Evolutionary conservation across 2,329 filamentous ascomycete genomes (phyloP).

Genomic region (Periconia macrospinosa): DNA sequence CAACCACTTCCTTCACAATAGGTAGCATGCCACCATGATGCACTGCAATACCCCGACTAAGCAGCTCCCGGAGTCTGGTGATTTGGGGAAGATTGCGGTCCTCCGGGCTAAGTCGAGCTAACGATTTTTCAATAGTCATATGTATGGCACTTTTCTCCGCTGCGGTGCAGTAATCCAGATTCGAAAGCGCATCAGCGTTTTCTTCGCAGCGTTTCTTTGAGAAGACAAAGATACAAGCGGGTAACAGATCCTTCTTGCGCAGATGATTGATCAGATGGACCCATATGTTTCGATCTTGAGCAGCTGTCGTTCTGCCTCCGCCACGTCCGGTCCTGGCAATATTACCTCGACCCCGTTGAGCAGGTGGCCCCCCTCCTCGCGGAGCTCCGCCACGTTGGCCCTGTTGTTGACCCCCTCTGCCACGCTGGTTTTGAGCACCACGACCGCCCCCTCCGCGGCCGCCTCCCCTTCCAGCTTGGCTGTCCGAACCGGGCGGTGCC

Average conservation of each 20-base stretch:
- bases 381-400: constrained; percentile 52
- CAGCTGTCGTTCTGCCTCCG: constrained; percentile 83
- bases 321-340: constrained; percentile 86
- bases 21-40: constrained; percentile 93
- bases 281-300: constrained; percentile 96
- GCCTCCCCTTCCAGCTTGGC: constrained; percentile 56
- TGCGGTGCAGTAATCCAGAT: constrained; percentile 92
- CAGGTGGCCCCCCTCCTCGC: constrained; percentile 58
- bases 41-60: constrained; percentile 88
- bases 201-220: constrained; percentile 98
- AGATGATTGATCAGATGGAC: constrained; percentile 92
- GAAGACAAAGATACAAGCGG: constrained; percentile 97
- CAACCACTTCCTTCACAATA: constrained; percentile 96
- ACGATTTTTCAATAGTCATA: constrained; percentile 95
- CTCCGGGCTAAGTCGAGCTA: constrained; percentile 87
- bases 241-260: constrained; percentile 82
- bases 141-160: constrained; percentile 95
- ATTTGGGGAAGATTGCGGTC: constrained; percentile 92
- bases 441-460: constrained; percentile 48
- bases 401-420: constrained; percentile 44
- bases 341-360: constrained; percentile 69
- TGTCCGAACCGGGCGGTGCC: constrained; percentile 56
- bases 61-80: constrained; percentile 78
- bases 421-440: constrained; percentile 55
- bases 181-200: constrained; percentile 92